phyloP scores from a whole-genome alignment of 768 basidiomycete genomes.

The Psilocybe sp. region DNA sequence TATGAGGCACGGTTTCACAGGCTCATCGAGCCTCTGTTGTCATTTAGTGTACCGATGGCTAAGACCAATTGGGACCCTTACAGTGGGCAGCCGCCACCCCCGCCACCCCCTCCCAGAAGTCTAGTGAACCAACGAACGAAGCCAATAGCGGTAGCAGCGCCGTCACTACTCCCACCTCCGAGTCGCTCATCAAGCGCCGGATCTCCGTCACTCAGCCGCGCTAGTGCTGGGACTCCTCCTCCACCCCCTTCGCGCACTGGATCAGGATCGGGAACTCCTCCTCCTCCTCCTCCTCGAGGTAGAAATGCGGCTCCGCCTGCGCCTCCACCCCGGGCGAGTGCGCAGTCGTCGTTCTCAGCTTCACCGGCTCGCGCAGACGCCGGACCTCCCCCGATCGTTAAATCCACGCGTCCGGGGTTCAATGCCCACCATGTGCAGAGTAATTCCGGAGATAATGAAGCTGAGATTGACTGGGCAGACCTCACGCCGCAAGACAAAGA shows the following conservation, averaged over 20 bases:
- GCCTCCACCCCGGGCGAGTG: slow-evolving; percentile 17
- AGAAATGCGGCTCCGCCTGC: slow-evolving; percentile 15
- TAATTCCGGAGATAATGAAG: slow-evolving; percentile 5
- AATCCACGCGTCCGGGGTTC: slow-evolving; percentile 28
- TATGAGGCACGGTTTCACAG: background rate
- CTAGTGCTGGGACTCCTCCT: slow-evolving; percentile 10
- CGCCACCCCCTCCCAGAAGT: slow-evolving; percentile 42
- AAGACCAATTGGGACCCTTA: slow-evolving; percentile 66
- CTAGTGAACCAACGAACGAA: slow-evolving; percentile 27
- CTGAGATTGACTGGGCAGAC: slow-evolving; percentile 64
- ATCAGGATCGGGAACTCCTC: slow-evolving; percentile 17
- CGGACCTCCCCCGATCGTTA: slow-evolving; percentile 31
- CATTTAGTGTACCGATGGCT: slow-evolving; percentile 50
- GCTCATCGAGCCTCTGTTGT: background rate
- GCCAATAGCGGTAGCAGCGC: slow-evolving; percentile 19
- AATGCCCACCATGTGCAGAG: slow-evolving; percentile 3
- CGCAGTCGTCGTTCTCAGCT: slow-evolving; percentile 11
- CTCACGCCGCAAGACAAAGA: slow-evolving; percentile 66
- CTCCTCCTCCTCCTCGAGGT: slow-evolving; percentile 24
- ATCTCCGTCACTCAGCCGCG: slow-evolving; percentile 6
- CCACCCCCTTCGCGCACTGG: slow-evolving; percentile 4
- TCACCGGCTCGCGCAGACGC: background rate
- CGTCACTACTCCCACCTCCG: slow-evolving; percentile 34
- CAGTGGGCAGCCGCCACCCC: slow-evolving; percentile 49
- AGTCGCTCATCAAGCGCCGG: slow-evolving; percentile 20